Percentiles rank a stretch among this genome's conserved stretches.
phyloP scores from a whole-genome alignment of 2,329 filamentous ascomycete genomes.

The Leptosphaerulina australis region DNA sequence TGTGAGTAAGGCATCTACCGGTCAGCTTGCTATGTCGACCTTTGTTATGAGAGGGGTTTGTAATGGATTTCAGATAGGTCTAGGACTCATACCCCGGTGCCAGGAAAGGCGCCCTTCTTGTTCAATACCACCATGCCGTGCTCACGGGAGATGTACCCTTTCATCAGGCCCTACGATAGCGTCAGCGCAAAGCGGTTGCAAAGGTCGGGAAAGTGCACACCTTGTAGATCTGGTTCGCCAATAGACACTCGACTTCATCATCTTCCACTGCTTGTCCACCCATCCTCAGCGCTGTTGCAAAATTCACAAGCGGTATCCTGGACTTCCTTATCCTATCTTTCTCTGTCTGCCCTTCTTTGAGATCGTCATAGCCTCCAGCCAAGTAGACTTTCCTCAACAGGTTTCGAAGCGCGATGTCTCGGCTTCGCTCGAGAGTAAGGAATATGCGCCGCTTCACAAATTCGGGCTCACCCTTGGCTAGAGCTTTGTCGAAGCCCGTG shows the following conservation, averaged over 20 bases:
- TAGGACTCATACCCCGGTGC: conserved; percentile 69
- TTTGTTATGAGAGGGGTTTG: not conserved
- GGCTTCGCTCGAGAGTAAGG: conserved; percentile 87
- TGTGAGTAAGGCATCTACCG: not conserved
- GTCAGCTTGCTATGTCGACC: not conserved
- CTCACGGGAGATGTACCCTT: conserved; percentile 95
- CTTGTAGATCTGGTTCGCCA: conserved; percentile 99
- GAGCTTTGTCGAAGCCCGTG: conserved; percentile 79
- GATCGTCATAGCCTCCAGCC: conserved; percentile 75
- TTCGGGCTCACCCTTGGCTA: conserved; percentile 83
- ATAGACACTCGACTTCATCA: conserved; percentile 92
- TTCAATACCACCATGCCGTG: conserved; percentile 89
- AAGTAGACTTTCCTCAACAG: conserved; percentile 90
- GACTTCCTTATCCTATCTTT: conserved; percentile 70
- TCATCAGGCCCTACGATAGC: conserved; percentile 78
- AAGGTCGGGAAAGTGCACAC: conserved; percentile 57
- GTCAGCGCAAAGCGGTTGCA: conserved; percentile 23
- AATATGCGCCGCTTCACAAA: conserved; percentile 95
- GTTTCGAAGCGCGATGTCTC: conserved; percentile 91
- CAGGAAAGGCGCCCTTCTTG: conserved; percentile 91
- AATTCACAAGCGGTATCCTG: conserved; percentile 81
- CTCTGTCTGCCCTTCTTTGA: conserved; percentile 69
- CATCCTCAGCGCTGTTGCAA: conserved; percentile 81
- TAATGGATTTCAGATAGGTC: not conserved
- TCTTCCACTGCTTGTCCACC: conserved; percentile 72